Evolutionary conservation across 2,329 filamentous ascomycete genomes (phyloP).

Genomic region (Cladosporium velox): DNA sequence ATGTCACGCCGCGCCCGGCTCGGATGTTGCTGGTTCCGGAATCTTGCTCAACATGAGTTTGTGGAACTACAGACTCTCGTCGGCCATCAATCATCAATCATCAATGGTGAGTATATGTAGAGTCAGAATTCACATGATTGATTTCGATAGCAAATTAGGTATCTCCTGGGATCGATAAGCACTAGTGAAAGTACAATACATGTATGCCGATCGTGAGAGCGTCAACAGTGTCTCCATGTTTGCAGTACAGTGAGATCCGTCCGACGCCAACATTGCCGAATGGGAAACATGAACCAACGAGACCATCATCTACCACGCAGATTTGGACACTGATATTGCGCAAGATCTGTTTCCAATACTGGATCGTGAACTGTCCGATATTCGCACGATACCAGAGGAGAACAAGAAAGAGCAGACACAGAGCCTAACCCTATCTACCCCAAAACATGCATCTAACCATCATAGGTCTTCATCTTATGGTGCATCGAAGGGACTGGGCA

Average conservation of each 20-base stretch:
- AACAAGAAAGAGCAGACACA: not conserved
- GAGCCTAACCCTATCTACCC: not conserved
- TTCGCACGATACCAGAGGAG: not conserved
- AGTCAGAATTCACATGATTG: too few relatives aligned
- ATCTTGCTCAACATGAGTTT: not conserved
- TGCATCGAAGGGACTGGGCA: not conserved
- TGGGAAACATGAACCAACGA: too few relatives aligned
- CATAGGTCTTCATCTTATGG: not conserved
- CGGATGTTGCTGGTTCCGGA: not conserved
- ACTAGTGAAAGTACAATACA: too few relatives aligned
- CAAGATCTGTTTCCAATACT: not conserved
- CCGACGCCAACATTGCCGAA: too few relatives aligned
- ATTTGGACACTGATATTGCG: not conserved
- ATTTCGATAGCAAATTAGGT: too few relatives aligned
- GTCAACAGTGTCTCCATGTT: not conserved
- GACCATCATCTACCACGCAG: not conserved
- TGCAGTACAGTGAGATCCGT: too few relatives aligned
- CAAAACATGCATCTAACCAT: not conserved
- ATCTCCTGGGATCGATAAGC: too few relatives aligned
- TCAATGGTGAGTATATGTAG: too few relatives aligned
- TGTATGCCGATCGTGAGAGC: too few relatives aligned
- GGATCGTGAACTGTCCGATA: fast-evolving
- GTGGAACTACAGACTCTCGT: not conserved
- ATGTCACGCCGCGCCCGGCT: not conserved
- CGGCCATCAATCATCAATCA: too few relatives aligned